Evolutionary conservation across 2,329 filamentous ascomycete genomes (phyloP), one percentile per base, ranked within the genome.

Genomic region (Claviceps spartinae): DNA sequence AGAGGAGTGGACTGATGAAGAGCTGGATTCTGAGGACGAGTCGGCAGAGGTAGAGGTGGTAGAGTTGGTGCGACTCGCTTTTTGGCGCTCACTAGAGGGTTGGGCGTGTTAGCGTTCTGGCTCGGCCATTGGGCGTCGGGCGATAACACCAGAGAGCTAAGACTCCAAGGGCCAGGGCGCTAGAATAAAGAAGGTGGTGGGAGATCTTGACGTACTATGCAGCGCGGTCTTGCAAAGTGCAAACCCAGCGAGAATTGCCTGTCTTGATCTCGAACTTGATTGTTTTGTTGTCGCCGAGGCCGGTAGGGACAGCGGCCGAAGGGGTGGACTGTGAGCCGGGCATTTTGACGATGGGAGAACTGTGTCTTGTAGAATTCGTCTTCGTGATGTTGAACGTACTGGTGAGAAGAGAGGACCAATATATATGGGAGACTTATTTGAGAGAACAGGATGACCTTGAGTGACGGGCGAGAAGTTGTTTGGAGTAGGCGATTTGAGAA

Each of bases 201-300:
- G 26, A 30, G 8, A 3, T 34, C 9, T 26, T 16, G 26, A 65
- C 72, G 55, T 69, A 75, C 73, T 74, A 72, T 13, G 62, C 51
- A 55, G 59, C 53, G 52, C 72, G 70, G 61, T 75, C 71, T 55
- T 73, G 67, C 5, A 75, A 60, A 20, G 67, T 68, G 62, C 72
- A 74, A 42, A 61, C 50, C 59, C 65, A 69, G 47, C 61, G 63
- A 47, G 63, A 56, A 58, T 66, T 63, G 54, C 71, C 71, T 42
- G 72, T 65, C 63, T 67, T 69, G 63, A 76, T 69, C 47, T 70
- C 61, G 65, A 76, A 76, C 62, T 67, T 67, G 65, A 76, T 66
- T 54, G 65, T 69, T 54, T 58, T 63, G 59, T 63, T 66, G 55
- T 72, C 64, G 50, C 71, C 66, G 30, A 69, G 55, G 54, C 43